Conservation (phyloP, 2,329 filamentous ascomycete species). For the Grosmannia clavigera region DNA sequence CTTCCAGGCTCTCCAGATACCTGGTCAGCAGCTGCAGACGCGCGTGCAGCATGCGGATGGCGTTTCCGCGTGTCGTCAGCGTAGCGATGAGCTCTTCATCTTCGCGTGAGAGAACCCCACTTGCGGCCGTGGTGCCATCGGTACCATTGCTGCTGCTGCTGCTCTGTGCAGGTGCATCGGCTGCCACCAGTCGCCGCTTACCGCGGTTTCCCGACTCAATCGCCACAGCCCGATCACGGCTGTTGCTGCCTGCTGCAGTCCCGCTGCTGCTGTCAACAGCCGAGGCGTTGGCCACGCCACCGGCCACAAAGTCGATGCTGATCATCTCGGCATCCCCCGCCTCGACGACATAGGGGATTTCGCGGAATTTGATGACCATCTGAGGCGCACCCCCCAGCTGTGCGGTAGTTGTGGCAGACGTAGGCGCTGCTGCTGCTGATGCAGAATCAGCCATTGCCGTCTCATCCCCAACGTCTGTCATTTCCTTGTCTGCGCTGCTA, state of each 20-base stretch:
- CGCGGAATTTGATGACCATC: constrained; percentile 61
- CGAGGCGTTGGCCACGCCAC: constrained; percentile 69
- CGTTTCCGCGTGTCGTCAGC: constrained; percentile 80
- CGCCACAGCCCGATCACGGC: constrained; percentile 11
- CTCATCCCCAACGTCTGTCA: constrained; percentile 42
- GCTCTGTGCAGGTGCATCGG: constrained; percentile 9
- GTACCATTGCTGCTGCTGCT: constrained; percentile 5
- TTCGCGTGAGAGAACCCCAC: constrained; percentile 39
- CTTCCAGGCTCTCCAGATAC: constrained; percentile 59
- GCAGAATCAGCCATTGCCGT: not conserved
- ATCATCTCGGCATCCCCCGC: constrained; percentile 98
- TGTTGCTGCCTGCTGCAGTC: constrained; percentile 22
- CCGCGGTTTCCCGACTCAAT: constrained; percentile 20
- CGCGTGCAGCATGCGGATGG: constrained; percentile 82
- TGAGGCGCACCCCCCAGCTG: constrained; percentile 29
- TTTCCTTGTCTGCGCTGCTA: constrained; percentile 48
- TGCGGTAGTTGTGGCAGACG: not conserved
- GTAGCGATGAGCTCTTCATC: constrained; percentile 50
- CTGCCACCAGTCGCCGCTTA: constrained; percentile 25
- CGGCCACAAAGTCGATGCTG: constrained; percentile 83
- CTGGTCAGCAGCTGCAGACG: constrained; percentile 58
- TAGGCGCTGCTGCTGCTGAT: not conserved
- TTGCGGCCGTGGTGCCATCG: constrained; percentile 6
- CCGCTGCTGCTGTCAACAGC: constrained; percentile 26
- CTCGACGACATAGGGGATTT: constrained; percentile 78